Base-by-base conservation (phyloP, 2,329 filamentous ascomycete species). In the Cladosporium sp. region DNA sequence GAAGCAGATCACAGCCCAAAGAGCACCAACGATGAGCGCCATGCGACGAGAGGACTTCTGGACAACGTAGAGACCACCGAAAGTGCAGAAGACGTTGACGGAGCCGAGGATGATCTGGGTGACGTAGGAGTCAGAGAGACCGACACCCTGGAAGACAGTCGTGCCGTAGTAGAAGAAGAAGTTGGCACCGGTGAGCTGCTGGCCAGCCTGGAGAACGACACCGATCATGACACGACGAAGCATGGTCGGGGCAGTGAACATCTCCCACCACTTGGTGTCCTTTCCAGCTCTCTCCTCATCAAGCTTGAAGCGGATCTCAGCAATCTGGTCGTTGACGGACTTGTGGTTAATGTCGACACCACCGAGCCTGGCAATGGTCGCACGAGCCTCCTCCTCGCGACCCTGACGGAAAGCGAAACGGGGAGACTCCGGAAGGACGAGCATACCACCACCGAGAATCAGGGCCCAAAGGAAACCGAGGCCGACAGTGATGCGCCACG, bases 401-500 rank as follows among this genome's bases (percentile, higher is more conserved):
- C 68, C 74, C 9, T 35, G 14, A 9, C 43, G 63, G 59, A 63
- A 66, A 10, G 43, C 49, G 14, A 50, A 18, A 3, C 73, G 72
- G 6, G 74, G 74, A 22, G 70, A 73, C 54, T 76, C 74, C 0
- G 70, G 70, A 62, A 75, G 73, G 53, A 73, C 60, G 0, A 69
- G 43, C n/a, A 52, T 34, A 13, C 49, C 49, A n/a, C 38, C 19
- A 9, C 49, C 49, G n/a, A 52, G 49, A 46, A 3, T 71, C 72
- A 1, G 76, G 66, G 35, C 75, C 67, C 8, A 76, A 31, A 71
- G 34, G 55, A 71, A 75, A 1, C 69, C 72, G 16, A 76, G 55
- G 1, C 72, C 74, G 62, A 75, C 69, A 0, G 72, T 68, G 32
- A 75, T 74, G 4, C 73, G 63, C 73, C 74, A 76, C 6, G 72